phyloP scores from a whole-genome alignment of 2,329 filamentous ascomycete genomes.

The Pestalotiopsis sp. region DNA sequence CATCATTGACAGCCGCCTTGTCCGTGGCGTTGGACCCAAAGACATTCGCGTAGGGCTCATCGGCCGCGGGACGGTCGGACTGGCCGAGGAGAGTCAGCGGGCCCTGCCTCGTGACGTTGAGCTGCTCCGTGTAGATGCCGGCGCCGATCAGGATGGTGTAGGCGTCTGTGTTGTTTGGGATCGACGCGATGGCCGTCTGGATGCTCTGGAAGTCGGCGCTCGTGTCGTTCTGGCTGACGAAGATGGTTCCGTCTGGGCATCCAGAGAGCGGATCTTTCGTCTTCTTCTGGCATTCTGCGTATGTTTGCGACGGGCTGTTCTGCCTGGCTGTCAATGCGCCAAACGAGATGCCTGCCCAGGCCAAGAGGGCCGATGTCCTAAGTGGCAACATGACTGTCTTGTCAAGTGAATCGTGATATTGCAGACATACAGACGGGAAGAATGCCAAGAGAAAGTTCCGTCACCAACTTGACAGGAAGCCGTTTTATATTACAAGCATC shows the following conservation, averaged over 20 bases:
- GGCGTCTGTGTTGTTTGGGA: constrained; percentile 42
- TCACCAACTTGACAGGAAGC: not conserved
- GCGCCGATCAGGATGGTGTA: constrained; percentile 63
- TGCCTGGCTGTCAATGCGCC: not conserved
- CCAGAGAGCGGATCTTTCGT: constrained; percentile 36
- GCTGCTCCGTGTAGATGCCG: constrained; percentile 64
- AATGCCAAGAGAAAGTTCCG: not conserved
- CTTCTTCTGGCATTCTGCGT: constrained; percentile 31
- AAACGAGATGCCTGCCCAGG: not conserved
- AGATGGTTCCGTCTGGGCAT: constrained; percentile 42
- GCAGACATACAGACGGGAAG: no score
- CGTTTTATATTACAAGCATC: not conserved
- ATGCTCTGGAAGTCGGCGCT: constrained; percentile 40
- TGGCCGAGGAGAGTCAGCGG: constrained; percentile 65
- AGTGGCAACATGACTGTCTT: not conserved
- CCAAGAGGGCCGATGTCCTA: not conserved
- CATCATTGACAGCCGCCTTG: constrained; percentile 47
- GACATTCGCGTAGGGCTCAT: constrained; percentile 33
- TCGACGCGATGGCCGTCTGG: constrained; percentile 42
- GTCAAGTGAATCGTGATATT: not conserved
- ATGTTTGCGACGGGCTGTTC: constrained; percentile 3
- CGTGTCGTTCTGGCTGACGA: constrained; percentile 37
- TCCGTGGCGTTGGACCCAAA: constrained; percentile 24
- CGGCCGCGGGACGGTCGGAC: constrained; percentile 41
- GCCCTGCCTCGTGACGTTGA: constrained; percentile 65